phyloP scores from a whole-genome alignment of 169 alveolate genomes.

The Plasmodium knowlesi region DNA sequence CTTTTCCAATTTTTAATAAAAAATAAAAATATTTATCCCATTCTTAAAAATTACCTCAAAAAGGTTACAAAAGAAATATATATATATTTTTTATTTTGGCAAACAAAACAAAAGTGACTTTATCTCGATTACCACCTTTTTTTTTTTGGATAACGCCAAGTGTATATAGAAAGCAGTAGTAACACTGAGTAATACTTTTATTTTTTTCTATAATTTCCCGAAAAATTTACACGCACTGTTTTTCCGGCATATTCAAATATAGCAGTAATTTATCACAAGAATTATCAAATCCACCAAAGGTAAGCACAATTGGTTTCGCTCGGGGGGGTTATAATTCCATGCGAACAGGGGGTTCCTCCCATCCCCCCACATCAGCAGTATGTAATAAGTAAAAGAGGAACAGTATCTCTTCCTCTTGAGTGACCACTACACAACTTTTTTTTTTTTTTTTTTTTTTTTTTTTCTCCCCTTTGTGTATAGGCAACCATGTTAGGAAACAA shows the following conservation, averaged over 20 bases:
- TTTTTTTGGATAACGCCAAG: neutral
- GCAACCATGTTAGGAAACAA: conserved; percentile 53
- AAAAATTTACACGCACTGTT: neutral
- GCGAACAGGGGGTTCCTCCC: neutral
- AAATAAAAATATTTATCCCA: neutral
- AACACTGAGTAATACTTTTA: neutral
- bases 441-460: too few species aligned
- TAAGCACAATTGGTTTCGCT: neutral
- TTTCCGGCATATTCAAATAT: neutral
- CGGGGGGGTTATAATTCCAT: too few species aligned
- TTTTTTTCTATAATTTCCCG: too few species aligned
- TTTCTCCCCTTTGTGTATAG: neutral
- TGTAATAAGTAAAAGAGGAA: neutral
- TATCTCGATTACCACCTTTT: neutral
- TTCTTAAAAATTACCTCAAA: neutral
- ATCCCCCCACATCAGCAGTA: neutral
- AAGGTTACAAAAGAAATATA: neutral
- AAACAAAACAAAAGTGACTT: neutral
- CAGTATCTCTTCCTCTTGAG: neutral
- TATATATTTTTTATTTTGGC: neutral
- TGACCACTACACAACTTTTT: neutral
- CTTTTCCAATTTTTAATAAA: neutral
- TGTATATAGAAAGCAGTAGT: neutral
- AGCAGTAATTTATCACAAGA: neutral
- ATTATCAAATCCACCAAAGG: neutral